Evolutionary conservation across 1,284 basidiomycete species (phyloP).

Genomic region (Tilletia indica): DNA sequence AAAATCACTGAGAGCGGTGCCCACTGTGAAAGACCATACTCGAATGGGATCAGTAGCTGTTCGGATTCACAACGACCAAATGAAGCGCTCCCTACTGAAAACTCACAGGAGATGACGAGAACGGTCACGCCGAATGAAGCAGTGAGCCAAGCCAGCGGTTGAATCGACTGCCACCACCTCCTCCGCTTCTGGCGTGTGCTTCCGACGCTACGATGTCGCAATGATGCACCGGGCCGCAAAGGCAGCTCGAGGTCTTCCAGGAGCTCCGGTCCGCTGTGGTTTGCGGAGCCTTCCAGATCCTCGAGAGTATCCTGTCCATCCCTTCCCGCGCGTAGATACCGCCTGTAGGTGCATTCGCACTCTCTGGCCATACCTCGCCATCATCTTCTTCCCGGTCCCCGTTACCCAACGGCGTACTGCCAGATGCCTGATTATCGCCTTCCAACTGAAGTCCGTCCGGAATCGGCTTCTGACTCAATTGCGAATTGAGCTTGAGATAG

Average conservation of each 20-base stretch:
- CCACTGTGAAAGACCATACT: slow-evolving; percentile 22
- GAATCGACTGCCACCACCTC: slow-evolving; percentile 50
- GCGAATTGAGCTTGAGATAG: slow-evolving; percentile 51
- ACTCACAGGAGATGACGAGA: slow-evolving; percentile 32
- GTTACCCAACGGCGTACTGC: slow-evolving; percentile 10
- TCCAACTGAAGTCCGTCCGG: slow-evolving; percentile 21
- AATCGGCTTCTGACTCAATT: slow-evolving; percentile 33
- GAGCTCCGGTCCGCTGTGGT: slow-evolving; percentile 13
- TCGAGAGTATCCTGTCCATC: slow-evolving; percentile 30
- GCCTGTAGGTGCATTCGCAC: slow-evolving; percentile 17
- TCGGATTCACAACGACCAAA: not conserved
- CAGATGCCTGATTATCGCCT: slow-evolving; percentile 16
- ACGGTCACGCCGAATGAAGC: slow-evolving; percentile 50
- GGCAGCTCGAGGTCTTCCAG: slow-evolving; percentile 51
- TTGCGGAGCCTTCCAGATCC: slow-evolving; percentile 29
- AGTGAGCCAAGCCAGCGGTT: slow-evolving; percentile 47
- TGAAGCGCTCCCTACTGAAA: not conserved
- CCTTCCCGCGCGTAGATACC: slow-evolving; percentile 24
- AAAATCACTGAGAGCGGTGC: slow-evolving; percentile 35
- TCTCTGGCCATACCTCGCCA: not conserved
- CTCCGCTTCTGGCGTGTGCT: slow-evolving; percentile 2
- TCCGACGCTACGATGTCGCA: slow-evolving; percentile 19
- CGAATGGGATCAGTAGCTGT: slow-evolving; percentile 10
- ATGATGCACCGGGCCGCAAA: slow-evolving; percentile 47
- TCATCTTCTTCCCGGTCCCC: not conserved